phyloP scores from a whole-genome alignment of 1,284 basidiomycete genomes.

The Ceratobasidium papillatum region DNA sequence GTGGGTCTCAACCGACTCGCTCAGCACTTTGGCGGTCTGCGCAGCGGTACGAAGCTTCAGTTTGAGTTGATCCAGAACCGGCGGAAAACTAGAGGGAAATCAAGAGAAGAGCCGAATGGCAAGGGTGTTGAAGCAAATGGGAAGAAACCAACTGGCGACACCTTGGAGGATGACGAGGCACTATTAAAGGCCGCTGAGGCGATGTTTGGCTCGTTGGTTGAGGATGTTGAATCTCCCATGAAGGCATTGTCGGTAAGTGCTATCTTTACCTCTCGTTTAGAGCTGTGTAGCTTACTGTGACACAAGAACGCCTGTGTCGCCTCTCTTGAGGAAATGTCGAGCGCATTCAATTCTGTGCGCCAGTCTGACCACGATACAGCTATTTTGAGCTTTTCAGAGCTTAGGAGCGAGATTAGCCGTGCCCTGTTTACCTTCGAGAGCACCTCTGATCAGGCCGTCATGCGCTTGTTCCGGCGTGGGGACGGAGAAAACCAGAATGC shows the following conservation, averaged over 20 bases:
- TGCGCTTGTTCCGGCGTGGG: conserved; percentile 74
- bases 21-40: conserved; percentile 87
- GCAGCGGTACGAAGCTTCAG: conserved; percentile 84
- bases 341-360: conserved; percentile 59
- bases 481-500: conserved; percentile 51
- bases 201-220: conserved; percentile 84
- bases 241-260: conserved; percentile 75
- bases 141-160: conserved; percentile 43
- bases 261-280: background rate
- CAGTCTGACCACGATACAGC: conserved; percentile 36
- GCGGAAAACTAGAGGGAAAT: conserved; percentile 60
- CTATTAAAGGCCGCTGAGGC: conserved; percentile 72
- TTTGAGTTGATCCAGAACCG: conserved; percentile 70
- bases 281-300: background rate
- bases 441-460: conserved; percentile 81
- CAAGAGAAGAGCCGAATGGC: conserved; percentile 49
- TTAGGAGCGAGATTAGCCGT: conserved; percentile 71
- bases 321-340: conserved; percentile 68
- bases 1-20: conserved; percentile 85
- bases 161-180: conserved; percentile 54
- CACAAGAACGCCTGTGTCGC: conserved; percentile 66
- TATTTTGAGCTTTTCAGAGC: conserved; percentile 65
- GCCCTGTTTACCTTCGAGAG: conserved; percentile 80
- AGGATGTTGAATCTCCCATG: conserved; percentile 81
- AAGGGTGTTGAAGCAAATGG: conserved; percentile 47